Conservation (phyloP, 306 rosid genomes). For the Quercus bicolor region DNA sequence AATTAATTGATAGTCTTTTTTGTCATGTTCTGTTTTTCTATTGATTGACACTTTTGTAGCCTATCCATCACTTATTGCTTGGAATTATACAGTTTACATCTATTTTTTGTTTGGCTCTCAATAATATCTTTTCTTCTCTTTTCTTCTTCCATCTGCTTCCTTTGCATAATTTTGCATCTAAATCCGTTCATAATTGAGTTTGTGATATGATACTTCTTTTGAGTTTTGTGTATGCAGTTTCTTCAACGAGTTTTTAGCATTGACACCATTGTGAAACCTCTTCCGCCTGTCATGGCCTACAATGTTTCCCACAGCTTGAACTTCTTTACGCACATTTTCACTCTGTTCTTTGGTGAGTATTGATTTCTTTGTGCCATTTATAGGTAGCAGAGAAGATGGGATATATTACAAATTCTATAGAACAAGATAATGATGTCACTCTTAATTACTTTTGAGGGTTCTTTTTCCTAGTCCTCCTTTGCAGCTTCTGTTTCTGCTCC, state of each 20-base stretch:
- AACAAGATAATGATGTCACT: constrained; percentile 2
- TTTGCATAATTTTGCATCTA: background rate
- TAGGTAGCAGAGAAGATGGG: too few species aligned
- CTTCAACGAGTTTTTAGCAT: constrained; percentile 85
- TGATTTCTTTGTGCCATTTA: too few species aligned
- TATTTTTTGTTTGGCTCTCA: background rate
- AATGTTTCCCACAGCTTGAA: constrained; percentile 84
- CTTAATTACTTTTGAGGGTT: background rate
- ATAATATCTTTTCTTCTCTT: background rate
- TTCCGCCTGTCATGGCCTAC: constrained; percentile 79
- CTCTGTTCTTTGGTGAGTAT: constrained; percentile 45
- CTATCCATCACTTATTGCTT: background rate
- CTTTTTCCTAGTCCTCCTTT: background rate
- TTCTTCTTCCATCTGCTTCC: too few species aligned
- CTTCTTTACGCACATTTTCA: constrained; percentile 97
- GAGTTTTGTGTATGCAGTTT: constrained; percentile 51
- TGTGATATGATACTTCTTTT: background rate
- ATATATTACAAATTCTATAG: too few species aligned
- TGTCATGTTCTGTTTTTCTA: background rate
- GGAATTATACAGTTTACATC: background rate
- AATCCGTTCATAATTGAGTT: background rate
- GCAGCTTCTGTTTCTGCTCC: too few species aligned
- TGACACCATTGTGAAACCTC: constrained; percentile 92
- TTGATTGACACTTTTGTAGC: background rate
- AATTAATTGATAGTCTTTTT: too few species aligned